A percentile compares a stretch with the other conserved stretches of the same genome.
Conservation (phyloP, 331 rosid species). For the Dryas integrifolia region DNA sequence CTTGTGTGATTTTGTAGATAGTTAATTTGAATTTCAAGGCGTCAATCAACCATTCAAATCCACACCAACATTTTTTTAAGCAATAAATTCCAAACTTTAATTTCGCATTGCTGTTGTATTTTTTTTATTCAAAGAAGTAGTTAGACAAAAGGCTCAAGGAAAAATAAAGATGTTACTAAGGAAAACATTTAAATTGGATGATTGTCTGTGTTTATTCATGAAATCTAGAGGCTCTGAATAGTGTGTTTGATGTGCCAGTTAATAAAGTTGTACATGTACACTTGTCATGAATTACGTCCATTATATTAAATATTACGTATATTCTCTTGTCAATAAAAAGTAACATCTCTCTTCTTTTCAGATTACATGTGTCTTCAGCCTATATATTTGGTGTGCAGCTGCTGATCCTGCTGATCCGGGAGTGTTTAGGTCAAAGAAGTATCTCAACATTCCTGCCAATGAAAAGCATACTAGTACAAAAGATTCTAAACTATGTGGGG, state of each 20-base stretch:
- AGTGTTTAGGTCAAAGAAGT: conserved; percentile 88
- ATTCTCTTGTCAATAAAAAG: neutral
- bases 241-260: neutral
- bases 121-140: neutral
- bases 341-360: conserved; percentile 40
- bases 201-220: neutral
- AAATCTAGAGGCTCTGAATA: neutral
- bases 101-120: neutral
- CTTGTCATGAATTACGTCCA: neutral
- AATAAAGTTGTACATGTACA: neutral
- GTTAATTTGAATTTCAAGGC: neutral
- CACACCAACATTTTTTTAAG: neutral
- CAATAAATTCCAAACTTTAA: neutral
- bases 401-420: conserved; percentile 98
- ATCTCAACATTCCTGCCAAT: conserved; percentile 54
- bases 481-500: conserved; percentile 63
- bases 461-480: conserved; percentile 50
- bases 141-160: neutral
- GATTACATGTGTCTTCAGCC: conserved; percentile 83
- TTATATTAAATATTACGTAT: neutral
- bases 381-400: conserved; percentile 94
- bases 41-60: neutral
- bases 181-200: neutral
- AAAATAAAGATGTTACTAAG: neutral
- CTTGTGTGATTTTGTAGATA: neutral